phyloP scores from a whole-genome alignment of 768 basidiomycete species.

The Cyclocybe cylindracea region DNA sequence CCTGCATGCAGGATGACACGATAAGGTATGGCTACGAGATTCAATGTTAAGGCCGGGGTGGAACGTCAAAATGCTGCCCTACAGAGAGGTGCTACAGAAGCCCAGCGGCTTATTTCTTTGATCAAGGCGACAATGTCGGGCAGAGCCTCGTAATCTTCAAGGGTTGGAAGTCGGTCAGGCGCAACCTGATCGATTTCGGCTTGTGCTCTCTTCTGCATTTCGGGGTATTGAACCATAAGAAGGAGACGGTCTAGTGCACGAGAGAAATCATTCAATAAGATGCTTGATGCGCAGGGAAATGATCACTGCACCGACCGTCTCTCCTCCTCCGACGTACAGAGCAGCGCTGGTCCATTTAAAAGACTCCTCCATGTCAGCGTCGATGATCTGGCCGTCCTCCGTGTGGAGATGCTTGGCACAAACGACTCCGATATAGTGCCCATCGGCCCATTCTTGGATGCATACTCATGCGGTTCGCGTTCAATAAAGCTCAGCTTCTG shows the following conservation, averaged over 20 bases:
- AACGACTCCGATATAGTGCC: slow-evolving; percentile 24
- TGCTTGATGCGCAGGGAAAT: slow-evolving; percentile 7
- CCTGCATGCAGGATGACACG: slow-evolving; percentile 19
- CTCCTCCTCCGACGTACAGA: slow-evolving; percentile 37
- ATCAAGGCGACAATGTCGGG: slow-evolving; percentile 38
- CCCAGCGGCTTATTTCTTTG: slow-evolving; percentile 40
- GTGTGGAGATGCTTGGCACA: slow-evolving; percentile 30
- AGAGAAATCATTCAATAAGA: neutral
- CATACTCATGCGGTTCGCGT: slow-evolving; percentile 16
- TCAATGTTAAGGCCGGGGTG: neutral
- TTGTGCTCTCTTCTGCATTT: slow-evolving; percentile 38
- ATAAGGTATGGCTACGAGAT: slow-evolving; percentile 26
- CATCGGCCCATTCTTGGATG: slow-evolving; percentile 2
- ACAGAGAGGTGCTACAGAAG: slow-evolving; percentile 31
- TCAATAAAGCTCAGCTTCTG: slow-evolving; percentile 20
- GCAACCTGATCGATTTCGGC: slow-evolving; percentile 39
- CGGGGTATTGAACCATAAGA: slow-evolving; percentile 38
- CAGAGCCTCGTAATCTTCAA: slow-evolving; percentile 31
- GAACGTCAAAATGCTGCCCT: neutral
- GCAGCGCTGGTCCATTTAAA: slow-evolving; percentile 30
- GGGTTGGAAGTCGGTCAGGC: slow-evolving; percentile 29
- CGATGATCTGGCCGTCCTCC: slow-evolving; percentile 20
- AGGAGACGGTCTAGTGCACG: slow-evolving; percentile 32
- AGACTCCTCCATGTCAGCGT: slow-evolving; percentile 24
- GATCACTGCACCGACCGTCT: slow-evolving; percentile 32